Conservation (phyloP, 441 rosid genomes). For the Euphorbia corollata region DNA sequence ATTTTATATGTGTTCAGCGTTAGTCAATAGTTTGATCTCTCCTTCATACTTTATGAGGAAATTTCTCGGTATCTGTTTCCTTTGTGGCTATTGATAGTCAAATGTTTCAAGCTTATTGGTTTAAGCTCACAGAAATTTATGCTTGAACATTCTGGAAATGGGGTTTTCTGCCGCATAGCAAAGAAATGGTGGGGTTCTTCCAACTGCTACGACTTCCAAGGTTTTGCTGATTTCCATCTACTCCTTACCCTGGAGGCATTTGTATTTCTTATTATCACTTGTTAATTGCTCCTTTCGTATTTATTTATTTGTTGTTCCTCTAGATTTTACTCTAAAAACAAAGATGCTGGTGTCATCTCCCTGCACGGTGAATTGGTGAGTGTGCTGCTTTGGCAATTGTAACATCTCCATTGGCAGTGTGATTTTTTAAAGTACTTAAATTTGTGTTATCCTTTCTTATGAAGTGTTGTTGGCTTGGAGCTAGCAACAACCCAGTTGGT, state of each 20-base stretch:
- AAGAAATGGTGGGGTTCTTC: slow-evolving; percentile 7
- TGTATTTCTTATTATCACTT: background rate
- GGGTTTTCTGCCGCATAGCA: slow-evolving; percentile 11
- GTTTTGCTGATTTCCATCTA: slow-evolving; percentile 1
- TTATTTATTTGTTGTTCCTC: background rate
- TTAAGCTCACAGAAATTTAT: background rate
- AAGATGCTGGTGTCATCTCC: too few species aligned
- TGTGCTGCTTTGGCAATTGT: too few species aligned
- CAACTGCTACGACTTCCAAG: slow-evolving; percentile 17
- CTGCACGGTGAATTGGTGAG: too few species aligned
- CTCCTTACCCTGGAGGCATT: background rate
- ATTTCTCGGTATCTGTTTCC: background rate
- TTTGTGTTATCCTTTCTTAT: too few species aligned
- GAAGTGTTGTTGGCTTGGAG: too few species aligned
- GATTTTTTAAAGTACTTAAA: too few species aligned
- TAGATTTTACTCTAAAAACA: too few species aligned
- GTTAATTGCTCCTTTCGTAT: background rate
- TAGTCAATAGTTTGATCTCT: background rate
- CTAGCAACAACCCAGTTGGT: background rate
- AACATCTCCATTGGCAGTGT: too few species aligned
- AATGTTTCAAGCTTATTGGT: background rate
- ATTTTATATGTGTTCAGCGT: background rate
- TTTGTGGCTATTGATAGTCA: background rate
- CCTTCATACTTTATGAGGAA: background rate
- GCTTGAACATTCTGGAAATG: background rate